phyloP scores from a whole-genome alignment of 495 filamentous ascomycete genomes.

The Tuber umbilicatum region DNA sequence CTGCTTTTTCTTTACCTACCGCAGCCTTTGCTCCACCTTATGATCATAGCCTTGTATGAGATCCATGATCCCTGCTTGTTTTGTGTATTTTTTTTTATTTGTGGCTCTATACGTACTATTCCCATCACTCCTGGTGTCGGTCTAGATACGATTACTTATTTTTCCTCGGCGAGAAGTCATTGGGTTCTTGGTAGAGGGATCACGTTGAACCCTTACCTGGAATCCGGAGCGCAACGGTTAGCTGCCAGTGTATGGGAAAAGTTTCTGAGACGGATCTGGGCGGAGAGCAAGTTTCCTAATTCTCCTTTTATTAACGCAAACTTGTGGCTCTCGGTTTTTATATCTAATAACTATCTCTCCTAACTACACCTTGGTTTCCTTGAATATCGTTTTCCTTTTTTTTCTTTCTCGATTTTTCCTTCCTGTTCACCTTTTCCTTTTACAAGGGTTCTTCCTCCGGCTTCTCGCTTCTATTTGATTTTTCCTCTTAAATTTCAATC shows the following conservation, averaged over 20 bases:
- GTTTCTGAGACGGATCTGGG: conserved; percentile 32
- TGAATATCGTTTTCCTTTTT: conserved; percentile 37
- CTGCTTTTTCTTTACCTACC: background rate
- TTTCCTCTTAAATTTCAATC: conserved; percentile 12
- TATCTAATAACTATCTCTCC: conserved; percentile 19
- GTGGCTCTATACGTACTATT: conserved; percentile 26
- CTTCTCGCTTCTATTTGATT: conserved; percentile 10
- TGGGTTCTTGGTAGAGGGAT: conserved; percentile 10
- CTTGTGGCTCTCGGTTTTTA: conserved; percentile 23
- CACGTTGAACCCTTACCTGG: conserved; percentile 8
- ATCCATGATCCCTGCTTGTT: conserved; percentile 19
- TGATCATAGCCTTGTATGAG: conserved; percentile 5
- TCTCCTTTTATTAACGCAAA: conserved; percentile 17
- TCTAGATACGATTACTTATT: background rate
- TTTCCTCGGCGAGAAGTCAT: background rate
- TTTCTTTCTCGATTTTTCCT: conserved; percentile 15
- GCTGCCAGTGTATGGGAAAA: conserved; percentile 32
- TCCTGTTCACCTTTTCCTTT: conserved; percentile 7
- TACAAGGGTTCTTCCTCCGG: background rate
- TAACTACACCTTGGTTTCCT: conserved; percentile 16
- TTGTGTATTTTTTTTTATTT: conserved; percentile 33
- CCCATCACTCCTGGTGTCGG: conserved; percentile 5
- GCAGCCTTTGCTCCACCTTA: conserved; percentile 3
- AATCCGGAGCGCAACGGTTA: conserved; percentile 33
- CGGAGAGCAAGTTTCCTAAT: conserved; percentile 35